These are phyloP conservation scores for Ustilago loliicola DNA, from an alignment of 1,284 basidiomycete genomes.

Conservation along the genomic window DNA sequence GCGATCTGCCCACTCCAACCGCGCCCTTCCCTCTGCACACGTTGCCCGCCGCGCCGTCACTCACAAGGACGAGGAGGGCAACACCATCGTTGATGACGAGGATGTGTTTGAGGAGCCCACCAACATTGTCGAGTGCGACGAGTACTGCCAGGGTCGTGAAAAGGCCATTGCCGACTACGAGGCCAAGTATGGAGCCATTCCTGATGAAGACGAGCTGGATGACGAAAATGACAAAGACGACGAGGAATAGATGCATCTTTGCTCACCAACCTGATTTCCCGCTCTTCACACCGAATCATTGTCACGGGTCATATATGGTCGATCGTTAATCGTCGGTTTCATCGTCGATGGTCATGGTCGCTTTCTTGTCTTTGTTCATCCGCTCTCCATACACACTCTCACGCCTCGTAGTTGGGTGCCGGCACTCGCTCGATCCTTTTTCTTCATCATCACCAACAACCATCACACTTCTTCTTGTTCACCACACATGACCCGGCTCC, in stretches of 20 bases:
- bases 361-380: conserved; percentile 5
- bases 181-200: conserved; percentile 34
- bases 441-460: conserved; percentile 5
- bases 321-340: neutral
- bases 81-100: conserved; percentile 51
- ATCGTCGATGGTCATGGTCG: neutral
- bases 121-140: conserved; percentile 52
- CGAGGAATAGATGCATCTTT: conserved; percentile 13
- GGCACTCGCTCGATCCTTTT: conserved; percentile 18
- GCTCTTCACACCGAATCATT: conserved; percentile 8
- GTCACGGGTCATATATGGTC: conserved; percentile 41
- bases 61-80: conserved; percentile 53
- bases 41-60: conserved; percentile 35
- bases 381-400: conserved; percentile 6
- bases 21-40: conserved; percentile 43
- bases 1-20: conserved; percentile 52
- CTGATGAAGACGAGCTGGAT: conserved; percentile 46
- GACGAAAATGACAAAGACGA: conserved; percentile 36
- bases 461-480: conserved; percentile 5
- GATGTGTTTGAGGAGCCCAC: conserved; percentile 34
- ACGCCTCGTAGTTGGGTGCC: conserved; percentile 40
- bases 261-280: no score
- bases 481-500: conserved; percentile 15
- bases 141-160: conserved; percentile 48
- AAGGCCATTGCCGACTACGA: conserved; percentile 42